Evolutionary conservation across 2,329 filamentous ascomycete genomes (phyloP), one percentile per base, ranked within the genome.

Genomic region (Beauveria australis): DNA sequence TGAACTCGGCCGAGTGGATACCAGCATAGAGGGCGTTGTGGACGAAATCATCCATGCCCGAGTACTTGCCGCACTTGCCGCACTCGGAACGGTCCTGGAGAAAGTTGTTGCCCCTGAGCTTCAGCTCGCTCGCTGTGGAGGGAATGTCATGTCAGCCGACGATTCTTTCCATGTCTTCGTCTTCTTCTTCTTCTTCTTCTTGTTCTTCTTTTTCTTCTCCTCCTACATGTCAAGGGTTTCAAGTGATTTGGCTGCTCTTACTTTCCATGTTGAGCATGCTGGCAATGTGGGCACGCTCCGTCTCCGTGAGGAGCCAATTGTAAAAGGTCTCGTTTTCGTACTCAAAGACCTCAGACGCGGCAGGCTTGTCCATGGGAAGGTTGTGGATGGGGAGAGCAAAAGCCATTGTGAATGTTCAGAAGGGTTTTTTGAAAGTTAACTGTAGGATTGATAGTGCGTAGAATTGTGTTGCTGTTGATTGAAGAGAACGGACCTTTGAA

Each of bases 11-110:
- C 12, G 59, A 61, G 53, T 61, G 59, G 16, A 61, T 52, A 53
- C 59, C 59, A 5, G 44, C 52, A n/a, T n/a, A 61, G n/a, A 61
- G 53, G 10, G 59, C 59, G 16, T 61, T 61, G 53, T 61, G 59
- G n/a, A 56, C 59, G 26, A 61, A 51, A 28, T 61, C 59, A 16
- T 61, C 59, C n/a, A 61, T 12, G 44, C 59, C 59, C 2, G 59
- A 61, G 33, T 56, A 53, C 46, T 61, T 61, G 53, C 59, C 59
- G 28, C 59, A 61, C 2, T 47, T 53, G n/a, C 10, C 8, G 46
- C 59, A 61, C 59, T 61, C 18, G 33, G 53, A 37, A 18, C 59
- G 59, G 33, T 61, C 59, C 53, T 61, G 18, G n/a, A 43, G 24
- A 12, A 61, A 61, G 53, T 44, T 61, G 52, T 5, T 10, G 14